A percentile compares a stretch with the other conserved stretches of the same genome.
phyloP scores from a whole-genome alignment of 2,329 filamentous ascomycete genomes.

The Beauveria rudraprayagi region DNA sequence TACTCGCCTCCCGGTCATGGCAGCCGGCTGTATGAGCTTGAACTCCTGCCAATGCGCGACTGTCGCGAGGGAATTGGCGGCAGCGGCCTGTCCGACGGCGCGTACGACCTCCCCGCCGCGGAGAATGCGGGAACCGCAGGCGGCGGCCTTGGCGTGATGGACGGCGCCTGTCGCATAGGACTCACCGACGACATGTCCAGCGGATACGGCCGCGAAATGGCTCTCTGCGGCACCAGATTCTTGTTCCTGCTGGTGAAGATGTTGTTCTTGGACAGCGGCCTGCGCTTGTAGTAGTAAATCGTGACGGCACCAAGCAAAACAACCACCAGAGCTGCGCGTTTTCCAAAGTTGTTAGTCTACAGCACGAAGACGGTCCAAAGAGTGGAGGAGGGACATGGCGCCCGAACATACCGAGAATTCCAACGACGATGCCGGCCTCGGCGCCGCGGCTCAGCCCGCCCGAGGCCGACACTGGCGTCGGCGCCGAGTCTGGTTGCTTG shows the following conservation, averaged over 20 bases:
- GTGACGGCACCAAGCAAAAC: not conserved
- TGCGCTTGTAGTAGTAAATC: conserved; percentile 7
- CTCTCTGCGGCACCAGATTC: not conserved
- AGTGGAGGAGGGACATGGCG: too few relatives aligned
- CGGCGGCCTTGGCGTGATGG: not conserved
- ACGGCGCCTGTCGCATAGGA: not conserved
- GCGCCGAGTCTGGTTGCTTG: not conserved
- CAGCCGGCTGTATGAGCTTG: not conserved
- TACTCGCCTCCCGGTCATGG: not conserved
- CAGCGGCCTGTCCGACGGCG: not conserved
- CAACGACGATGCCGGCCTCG: conserved; percentile 7
- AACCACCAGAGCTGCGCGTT: not conserved
- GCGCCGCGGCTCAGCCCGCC: not conserved
- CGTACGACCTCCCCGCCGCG: not conserved
- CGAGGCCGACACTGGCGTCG: not conserved
- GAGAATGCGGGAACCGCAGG: not conserved
- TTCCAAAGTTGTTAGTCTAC: not conserved
- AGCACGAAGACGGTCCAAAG: too few relatives aligned
- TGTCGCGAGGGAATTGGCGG: not conserved
- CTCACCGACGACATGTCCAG: not conserved
- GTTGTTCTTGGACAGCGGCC: not conserved
- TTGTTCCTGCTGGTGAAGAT: not conserved
- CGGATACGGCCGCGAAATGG: conserved; percentile 1
- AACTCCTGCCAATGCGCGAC: not conserved
- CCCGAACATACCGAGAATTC: not conserved